These are phyloP conservation scores for Mediolabrus comicus DNA, from an alignment of 108 stramenopile species.

Conservation along the genomic window DNA sequence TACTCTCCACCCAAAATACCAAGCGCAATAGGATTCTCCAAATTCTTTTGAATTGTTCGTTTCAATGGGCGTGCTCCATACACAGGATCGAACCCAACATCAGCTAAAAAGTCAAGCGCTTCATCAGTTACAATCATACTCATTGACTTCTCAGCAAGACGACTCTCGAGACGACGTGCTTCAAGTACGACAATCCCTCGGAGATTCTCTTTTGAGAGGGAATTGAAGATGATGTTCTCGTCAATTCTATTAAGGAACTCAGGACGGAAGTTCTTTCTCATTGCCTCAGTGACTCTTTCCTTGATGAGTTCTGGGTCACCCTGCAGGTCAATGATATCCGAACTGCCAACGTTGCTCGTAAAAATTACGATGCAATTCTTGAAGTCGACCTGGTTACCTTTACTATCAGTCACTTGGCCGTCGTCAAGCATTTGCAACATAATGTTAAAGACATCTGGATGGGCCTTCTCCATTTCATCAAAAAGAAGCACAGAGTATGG, in stretches of 20 bases:
- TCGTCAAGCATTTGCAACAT: constrained; percentile 98
- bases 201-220: constrained; percentile 82
- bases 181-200: constrained; percentile 88
- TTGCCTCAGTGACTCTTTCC: constrained; percentile 65
- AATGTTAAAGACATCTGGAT: constrained; percentile 96
- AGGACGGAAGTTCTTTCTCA: constrained; percentile 89
- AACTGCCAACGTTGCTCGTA: constrained; percentile 95
- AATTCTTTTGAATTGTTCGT: constrained; percentile 92
- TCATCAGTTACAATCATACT: constrained; percentile 63
- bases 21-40: constrained; percentile 92
- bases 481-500: constrained; percentile 96
- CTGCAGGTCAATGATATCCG: constrained; percentile 81
- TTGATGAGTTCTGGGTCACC: constrained; percentile 56
- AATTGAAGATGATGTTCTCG: constrained; percentile 95
- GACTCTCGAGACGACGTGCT: constrained; percentile 62
- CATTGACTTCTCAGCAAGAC: constrained; percentile 73
- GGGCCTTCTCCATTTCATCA: constrained; percentile 99
- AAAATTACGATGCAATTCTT: constrained; percentile 95
- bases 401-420: constrained; percentile 96
- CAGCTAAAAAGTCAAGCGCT: constrained; percentile 75
- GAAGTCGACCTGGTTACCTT: constrained; percentile 96
- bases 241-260: constrained; percentile 99
- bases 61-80: constrained; percentile 98
- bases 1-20: constrained; percentile 80
- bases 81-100: constrained; percentile 91